Base-by-base conservation (phyloP, 345 rosid species). In the Tarenaya hassleriana region DNA sequence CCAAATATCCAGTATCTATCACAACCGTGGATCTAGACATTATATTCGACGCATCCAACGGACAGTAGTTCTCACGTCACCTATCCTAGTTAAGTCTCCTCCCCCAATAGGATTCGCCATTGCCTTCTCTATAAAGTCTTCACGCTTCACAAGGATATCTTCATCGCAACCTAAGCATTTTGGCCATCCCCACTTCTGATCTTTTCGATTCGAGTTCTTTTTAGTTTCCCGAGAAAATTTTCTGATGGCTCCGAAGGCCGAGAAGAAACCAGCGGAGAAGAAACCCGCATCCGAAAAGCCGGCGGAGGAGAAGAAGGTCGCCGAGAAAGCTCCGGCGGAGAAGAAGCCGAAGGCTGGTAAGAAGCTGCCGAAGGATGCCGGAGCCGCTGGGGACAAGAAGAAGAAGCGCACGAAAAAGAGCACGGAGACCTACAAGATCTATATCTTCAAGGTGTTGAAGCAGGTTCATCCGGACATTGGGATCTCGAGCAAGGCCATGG, bases 281-380 rank as follows among this genome's bases (percentile, higher is more conserved):
- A 86, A 86, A 56, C 94, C 84, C 0, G 84, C 81, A 0, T 68
- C 74, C 21, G 74, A 81, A 64, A 81, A 78, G 67, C 77, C 82
- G 1, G 70, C 76, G 5, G 87, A 77, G 75, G 91, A 80, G 72
- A 83, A 83, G 71, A 68, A 79, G 9, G 80, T 66, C 5, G 95
- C 72, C 3, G 95, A 83, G 76, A 87, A 87, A 52, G 77, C 86
- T 0, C 88, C 84, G n/a, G 94, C 89, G 0, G 96, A 83, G 80
- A 83, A 83, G 76, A 83, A 77, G 57, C 96, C 89, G 7, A 83
- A 83, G 70, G 96, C 96, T 49, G 89, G 94, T 0, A 87, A 87
- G 76, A 83, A 83, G 40, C 76, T 87, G 1, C 87, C 94, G 0
- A 87, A 87, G 58, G 96, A 87, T 7, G 82, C 78, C 4, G 77